Percentiles rank a stretch among this genome's conserved stretches.
Conservation (phyloP, 139 green algal species). For the Mesotaenium endlicherianum region DNA sequence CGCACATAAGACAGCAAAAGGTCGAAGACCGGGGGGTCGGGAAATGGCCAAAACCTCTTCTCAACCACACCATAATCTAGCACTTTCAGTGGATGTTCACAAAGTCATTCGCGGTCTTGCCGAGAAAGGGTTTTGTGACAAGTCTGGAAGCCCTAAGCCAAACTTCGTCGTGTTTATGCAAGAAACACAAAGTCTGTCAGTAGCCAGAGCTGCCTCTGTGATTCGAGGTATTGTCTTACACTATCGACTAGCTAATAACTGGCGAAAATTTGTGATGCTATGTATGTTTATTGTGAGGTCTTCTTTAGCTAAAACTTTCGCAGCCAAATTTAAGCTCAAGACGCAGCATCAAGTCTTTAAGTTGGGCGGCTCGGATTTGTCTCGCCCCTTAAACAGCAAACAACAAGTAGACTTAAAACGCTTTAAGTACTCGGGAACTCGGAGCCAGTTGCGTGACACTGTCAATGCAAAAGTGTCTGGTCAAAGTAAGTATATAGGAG, state of each 20-base stretch:
- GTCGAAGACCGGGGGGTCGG: too few species aligned
- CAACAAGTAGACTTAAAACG: neutral
- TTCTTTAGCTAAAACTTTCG: neutral
- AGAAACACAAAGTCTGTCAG: neutral
- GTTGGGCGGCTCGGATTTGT: neutral
- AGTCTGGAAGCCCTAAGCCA: neutral
- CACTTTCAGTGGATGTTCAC: too few species aligned
- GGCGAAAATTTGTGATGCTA: neutral
- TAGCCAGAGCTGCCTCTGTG: neutral
- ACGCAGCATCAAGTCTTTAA: neutral
- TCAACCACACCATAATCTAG: too few species aligned
- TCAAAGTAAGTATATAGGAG: neutral
- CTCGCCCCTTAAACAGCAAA: neutral
- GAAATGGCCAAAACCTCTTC: too few species aligned
- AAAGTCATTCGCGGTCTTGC: too few species aligned
- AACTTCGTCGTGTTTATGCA: neutral
- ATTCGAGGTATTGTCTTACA: neutral
- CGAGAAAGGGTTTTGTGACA: constrained; percentile 1
- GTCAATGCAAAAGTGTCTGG: neutral
- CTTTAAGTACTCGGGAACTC: too few species aligned
- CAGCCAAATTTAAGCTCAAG: neutral
- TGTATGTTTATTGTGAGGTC: neutral
- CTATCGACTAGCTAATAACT: neutral
- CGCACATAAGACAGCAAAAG: too few species aligned
- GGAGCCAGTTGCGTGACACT: too few species aligned